Evolutionary conservation across 371 early-diverging fungal genomes (phyloP).

Genomic region (Rhizopus stolonifer): DNA sequence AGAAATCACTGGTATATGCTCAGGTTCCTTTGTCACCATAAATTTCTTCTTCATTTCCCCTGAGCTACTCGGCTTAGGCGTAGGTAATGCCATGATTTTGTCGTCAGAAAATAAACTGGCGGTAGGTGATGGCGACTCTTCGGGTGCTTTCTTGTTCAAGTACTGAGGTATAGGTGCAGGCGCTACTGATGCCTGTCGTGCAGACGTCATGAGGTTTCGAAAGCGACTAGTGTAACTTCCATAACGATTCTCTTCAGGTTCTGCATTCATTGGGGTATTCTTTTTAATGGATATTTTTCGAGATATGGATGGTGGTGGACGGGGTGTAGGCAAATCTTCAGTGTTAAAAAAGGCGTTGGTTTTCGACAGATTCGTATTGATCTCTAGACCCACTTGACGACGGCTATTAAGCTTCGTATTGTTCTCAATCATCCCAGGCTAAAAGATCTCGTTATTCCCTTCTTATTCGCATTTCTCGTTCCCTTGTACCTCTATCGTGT

Average conservation of each 20-base stretch:
- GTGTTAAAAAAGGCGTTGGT: slow-evolving; percentile 41
- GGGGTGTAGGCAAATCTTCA: slow-evolving; percentile 29
- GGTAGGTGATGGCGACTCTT: slow-evolving; percentile 5
- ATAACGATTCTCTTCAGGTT: slow-evolving; percentile 5
- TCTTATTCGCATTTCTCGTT: neutral
- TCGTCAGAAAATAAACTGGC: slow-evolving; percentile 19
- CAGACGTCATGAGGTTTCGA: slow-evolving; percentile 27
- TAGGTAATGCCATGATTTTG: slow-evolving; percentile 37
- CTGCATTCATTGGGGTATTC: neutral
- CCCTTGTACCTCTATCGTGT: neutral
- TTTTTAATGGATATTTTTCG: slow-evolving; percentile 28
- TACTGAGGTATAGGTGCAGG: slow-evolving; percentile 39
- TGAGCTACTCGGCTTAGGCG: slow-evolving; percentile 26
- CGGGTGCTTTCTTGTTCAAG: slow-evolving; percentile 15
- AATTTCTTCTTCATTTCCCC: slow-evolving; percentile 1
- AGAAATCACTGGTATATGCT: slow-evolving; percentile 30
- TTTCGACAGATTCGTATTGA: slow-evolving; percentile 35
- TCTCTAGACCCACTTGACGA: slow-evolving; percentile 41
- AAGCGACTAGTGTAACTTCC: slow-evolving; percentile 37
- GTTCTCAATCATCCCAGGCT: neutral
- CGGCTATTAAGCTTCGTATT: slow-evolving; percentile 18
- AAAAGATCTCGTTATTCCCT: neutral
- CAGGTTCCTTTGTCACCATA: slow-evolving; percentile 6
- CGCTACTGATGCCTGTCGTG: slow-evolving; percentile 24
- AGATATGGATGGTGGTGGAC: slow-evolving; percentile 40